A percentile compares a stretch with the other conserved stretches of the same genome.
phyloP scores from a whole-genome alignment of 805 yeast genomes.

The Yamadazyma ubonensis region DNA sequence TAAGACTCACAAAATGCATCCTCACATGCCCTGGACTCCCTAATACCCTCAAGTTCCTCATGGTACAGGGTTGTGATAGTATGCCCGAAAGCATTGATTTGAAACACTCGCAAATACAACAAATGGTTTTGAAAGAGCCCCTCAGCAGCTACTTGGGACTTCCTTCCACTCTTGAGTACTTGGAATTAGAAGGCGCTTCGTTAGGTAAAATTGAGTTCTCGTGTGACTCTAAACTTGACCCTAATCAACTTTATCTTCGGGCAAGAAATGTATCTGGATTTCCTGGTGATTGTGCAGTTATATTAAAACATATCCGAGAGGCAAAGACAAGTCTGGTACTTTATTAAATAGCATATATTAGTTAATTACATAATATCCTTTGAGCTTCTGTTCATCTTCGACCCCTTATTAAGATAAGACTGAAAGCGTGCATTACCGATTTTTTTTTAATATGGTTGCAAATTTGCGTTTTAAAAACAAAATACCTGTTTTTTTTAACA shows the following conservation, averaged over 20 bases:
- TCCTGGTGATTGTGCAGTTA: neutral
- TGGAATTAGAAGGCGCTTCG: neutral
- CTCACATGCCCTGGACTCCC: neutral
- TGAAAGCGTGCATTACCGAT: too few relatives aligned
- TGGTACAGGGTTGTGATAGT: neutral
- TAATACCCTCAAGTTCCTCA: neutral
- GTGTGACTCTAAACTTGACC: neutral
- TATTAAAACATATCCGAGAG: too few relatives aligned
- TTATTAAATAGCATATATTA: too few relatives aligned
- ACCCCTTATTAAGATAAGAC: too few relatives aligned
- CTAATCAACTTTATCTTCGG: neutral
- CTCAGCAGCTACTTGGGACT: too few relatives aligned
- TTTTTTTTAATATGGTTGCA: too few relatives aligned
- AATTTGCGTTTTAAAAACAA: too few relatives aligned
- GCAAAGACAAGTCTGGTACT: too few relatives aligned
- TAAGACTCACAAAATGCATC: neutral
- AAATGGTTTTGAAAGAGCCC: too few relatives aligned
- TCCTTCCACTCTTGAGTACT: neutral
- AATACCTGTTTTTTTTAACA: too few relatives aligned
- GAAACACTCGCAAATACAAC: neutral
- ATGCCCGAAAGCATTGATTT: neutral
- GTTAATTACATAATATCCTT: too few relatives aligned
- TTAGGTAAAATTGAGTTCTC: neutral
- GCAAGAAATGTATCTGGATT: neutral
- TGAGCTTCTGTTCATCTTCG: too few relatives aligned